Evolutionary conservation across 805 yeast species (phyloP).

Genomic region (Torulaspora delbrueckii): DNA sequence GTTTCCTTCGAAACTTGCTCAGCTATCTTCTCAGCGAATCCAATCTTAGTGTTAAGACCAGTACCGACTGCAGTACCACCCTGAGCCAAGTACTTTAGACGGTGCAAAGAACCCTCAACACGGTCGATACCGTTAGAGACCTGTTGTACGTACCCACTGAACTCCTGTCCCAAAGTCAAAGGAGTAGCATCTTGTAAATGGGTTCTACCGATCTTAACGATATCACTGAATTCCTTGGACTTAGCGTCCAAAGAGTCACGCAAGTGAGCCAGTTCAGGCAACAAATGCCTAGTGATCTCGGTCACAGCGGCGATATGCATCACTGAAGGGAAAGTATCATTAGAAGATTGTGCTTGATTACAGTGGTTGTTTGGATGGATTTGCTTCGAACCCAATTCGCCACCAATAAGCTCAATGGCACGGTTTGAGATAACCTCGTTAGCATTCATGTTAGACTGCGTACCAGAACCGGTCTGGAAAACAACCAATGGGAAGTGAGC

Average conservation of each 20-base stretch:
- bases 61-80: slow-evolving; percentile 99
- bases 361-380: slow-evolving; percentile 99
- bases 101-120: slow-evolving; percentile 70
- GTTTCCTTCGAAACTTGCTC: slow-evolving; percentile 79
- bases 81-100: slow-evolving; percentile 82
- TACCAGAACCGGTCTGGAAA: slow-evolving; percentile 98
- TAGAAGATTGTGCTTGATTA: slow-evolving; percentile 97
- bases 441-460: slow-evolving; percentile 98
- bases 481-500: slow-evolving; percentile 98
- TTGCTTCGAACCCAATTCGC: slow-evolving; percentile 81
- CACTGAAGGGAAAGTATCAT: slow-evolving; percentile 98
- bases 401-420: slow-evolving; percentile 94
- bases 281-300: slow-evolving; percentile 67
- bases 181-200: slow-evolving; percentile 99
- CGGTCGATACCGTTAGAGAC: slow-evolving; percentile 84
- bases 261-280: slow-evolving; percentile 76
- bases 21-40: slow-evolving; percentile 85
- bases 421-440: slow-evolving; percentile 98
- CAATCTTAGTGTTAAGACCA: slow-evolving; percentile 89
- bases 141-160: slow-evolving; percentile 94
- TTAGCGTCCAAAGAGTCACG: slow-evolving; percentile 75
- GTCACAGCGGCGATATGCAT: slow-evolving; percentile 99
- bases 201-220: slow-evolving; percentile 98
- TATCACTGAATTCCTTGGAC: slow-evolving; percentile 75
- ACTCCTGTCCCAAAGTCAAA: slow-evolving; percentile 95